These are phyloP conservation scores for Byssochlamys sp. DNA, from an alignment of 2,329 filamentous ascomycete species.

Conservation along the genomic window DNA sequence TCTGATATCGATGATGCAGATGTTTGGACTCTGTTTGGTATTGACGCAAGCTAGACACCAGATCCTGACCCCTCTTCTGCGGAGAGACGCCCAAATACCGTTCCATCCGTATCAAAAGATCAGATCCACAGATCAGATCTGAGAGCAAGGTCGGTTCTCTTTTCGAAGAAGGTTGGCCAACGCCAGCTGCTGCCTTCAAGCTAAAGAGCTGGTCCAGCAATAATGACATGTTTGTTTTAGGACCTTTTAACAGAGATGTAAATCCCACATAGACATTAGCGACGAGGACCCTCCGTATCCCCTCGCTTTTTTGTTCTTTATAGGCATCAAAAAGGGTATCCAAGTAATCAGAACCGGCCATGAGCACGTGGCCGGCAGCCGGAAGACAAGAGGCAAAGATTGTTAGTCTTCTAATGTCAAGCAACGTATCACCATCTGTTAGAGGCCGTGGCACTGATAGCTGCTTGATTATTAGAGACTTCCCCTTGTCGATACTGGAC, in stretches of 20 bases:
- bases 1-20: constrained; percentile 36
- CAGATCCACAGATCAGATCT: constrained; percentile 71
- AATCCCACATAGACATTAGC: constrained; percentile 68
- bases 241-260: constrained; percentile 56
- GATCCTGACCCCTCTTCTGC: constrained; percentile 33
- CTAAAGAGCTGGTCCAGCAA: constrained; percentile 76
- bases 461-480: constrained; percentile 22
- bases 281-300: constrained; percentile 57
- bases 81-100: constrained; percentile 22
- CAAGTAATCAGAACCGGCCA: constrained; percentile 78
- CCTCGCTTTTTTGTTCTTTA: constrained; percentile 47
- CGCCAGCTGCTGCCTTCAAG: constrained; percentile 61
- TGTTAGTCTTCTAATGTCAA: constrained; percentile 29
- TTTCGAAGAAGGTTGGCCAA: constrained; percentile 39
- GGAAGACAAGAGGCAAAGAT: constrained; percentile 31
- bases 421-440: constrained; percentile 9
- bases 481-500: constrained; percentile 28
- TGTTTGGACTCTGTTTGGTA: constrained; percentile 31
- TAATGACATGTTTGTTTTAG: constrained; percentile 61
- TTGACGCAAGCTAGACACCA: constrained; percentile 28
- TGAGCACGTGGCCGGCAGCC: constrained; percentile 50
- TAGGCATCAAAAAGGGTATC: constrained; percentile 55
- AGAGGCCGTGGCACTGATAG: constrained; percentile 13
- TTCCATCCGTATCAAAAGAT: constrained; percentile 48
- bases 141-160: constrained; percentile 57